Evolutionary conservation across 2,329 filamentous ascomycete genomes (phyloP).

Genomic region (Nigrospora sphaerica): DNA sequence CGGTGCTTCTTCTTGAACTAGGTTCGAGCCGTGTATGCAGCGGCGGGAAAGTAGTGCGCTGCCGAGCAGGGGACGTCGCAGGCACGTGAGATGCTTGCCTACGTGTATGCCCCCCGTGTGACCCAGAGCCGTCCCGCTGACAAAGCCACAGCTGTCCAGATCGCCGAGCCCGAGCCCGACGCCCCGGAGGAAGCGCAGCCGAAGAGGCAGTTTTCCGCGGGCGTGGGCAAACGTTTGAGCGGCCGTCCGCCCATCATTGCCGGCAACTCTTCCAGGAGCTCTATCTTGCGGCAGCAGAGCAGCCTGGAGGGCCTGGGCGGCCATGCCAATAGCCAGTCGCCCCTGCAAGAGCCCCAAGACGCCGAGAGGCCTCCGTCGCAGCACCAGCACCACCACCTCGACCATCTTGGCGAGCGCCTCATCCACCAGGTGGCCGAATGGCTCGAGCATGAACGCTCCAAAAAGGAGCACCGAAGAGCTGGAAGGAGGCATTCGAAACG

Average conservation of each 20-base stretch:
- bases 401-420: conserved; percentile 44
- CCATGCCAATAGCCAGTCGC: conserved; percentile 14
- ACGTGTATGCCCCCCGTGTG: not conserved
- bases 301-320: conserved; percentile 24
- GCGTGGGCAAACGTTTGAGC: conserved; percentile 34
- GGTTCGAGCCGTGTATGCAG: no score
- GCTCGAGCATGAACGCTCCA: conserved; percentile 72
- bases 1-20: no score
- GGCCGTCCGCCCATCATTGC: conserved; percentile 30
- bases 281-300: conserved; percentile 27
- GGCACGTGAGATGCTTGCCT: not conserved
- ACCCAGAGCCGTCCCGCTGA: conserved; percentile 8
- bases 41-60: no score
- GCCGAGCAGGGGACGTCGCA: no score
- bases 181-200: conserved; percentile 25
- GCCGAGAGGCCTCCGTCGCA: conserved; percentile 18
- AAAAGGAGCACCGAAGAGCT: conserved; percentile 50
- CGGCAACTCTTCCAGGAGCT: conserved; percentile 35
- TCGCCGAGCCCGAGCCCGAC: conserved; percentile 36
- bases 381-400: conserved; percentile 24
- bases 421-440: conserved; percentile 73
- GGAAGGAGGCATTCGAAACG: conserved; percentile 30
- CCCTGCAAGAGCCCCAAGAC: conserved; percentile 16
- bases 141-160: conserved; percentile 42
- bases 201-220: conserved; percentile 38